A percentile compares a stretch with the other conserved stretches of the same genome.
These are phyloP conservation scores for Candolleomyces eurysporus DNA, from an alignment of 768 basidiomycete species.

Conservation along the genomic window DNA sequence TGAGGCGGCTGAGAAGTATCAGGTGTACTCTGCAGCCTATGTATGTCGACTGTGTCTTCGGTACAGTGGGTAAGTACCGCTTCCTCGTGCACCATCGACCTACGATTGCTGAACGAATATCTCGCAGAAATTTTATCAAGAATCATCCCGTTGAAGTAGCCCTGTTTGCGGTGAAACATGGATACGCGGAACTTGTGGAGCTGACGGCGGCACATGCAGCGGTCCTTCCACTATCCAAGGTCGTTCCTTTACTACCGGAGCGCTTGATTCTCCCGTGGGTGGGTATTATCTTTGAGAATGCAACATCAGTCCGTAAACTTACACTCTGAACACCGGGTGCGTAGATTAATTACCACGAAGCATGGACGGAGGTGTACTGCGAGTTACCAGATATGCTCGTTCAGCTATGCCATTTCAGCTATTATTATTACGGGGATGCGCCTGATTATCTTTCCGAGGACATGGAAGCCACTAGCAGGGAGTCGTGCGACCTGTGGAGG, in stretches of 20 bases:
- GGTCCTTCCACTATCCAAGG: neutral
- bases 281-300: neutral
- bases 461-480: too few relatives aligned
- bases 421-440: too few relatives aligned
- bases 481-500: too few relatives aligned
- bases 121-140: neutral
- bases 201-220: neutral
- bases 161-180: neutral
- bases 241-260: neutral
- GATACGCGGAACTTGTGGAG: neutral
- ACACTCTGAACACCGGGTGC: neutral
- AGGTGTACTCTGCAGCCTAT: conserved; percentile 19
- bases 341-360: neutral
- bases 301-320: neutral
- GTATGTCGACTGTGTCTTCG: too few relatives aligned
- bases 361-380: too few relatives aligned
- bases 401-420: too few relatives aligned
- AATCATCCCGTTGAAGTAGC: neutral
- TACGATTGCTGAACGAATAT: too few relatives aligned
- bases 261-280: neutral
- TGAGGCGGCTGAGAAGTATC: conserved; percentile 27
- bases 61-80: too few relatives aligned
- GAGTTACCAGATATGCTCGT: too few relatives aligned
- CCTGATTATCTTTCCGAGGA: too few relatives aligned
- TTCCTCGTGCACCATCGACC: too few relatives aligned